Evolutionary conservation across 225 moss, liverwort and hornwort species (phyloP).

Genomic region (Marchantia paleacea): DNA sequence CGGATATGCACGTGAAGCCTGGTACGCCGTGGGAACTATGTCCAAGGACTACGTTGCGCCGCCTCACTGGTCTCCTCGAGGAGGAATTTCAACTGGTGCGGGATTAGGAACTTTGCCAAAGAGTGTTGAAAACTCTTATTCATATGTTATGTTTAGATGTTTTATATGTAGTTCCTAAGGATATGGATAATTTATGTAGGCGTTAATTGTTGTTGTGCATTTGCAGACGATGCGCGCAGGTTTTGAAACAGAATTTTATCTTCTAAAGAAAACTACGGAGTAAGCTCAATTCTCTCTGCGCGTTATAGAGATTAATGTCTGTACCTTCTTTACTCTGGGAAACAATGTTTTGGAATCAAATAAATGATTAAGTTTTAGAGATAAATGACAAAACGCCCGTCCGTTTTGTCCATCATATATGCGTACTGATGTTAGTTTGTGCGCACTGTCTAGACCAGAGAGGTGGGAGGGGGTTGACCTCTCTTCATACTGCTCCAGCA

Average conservation of each 20-base stretch:
- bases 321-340: too few relatives aligned
- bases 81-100: constrained; percentile 65
- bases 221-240: constrained; percentile 69
- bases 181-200: not conserved
- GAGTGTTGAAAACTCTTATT: not conserved
- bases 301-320: not conserved
- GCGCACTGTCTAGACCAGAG: constrained; percentile 30
- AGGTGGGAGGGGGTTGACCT: constrained; percentile 58
- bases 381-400: too few relatives aligned
- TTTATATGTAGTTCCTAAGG: not conserved
- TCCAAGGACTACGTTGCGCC: constrained; percentile 71
- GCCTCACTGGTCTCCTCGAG: constrained; percentile 53
- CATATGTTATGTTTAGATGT: not conserved
- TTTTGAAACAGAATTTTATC: constrained; percentile 80
- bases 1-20: constrained; percentile 71
- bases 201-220: not conserved
- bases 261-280: constrained; percentile 59
- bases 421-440: not conserved
- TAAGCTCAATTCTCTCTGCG: constrained; percentile 16
- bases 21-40: constrained; percentile 75
- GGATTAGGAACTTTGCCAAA: not conserved
- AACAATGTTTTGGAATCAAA: too few relatives aligned
- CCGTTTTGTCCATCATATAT: not conserved
- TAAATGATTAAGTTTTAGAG: too few relatives aligned
- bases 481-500: constrained; percentile 62